Evolutionary conservation across 306 rosid genomes (phyloP).

Genomic region (Heteromeles arbutifolia): DNA sequence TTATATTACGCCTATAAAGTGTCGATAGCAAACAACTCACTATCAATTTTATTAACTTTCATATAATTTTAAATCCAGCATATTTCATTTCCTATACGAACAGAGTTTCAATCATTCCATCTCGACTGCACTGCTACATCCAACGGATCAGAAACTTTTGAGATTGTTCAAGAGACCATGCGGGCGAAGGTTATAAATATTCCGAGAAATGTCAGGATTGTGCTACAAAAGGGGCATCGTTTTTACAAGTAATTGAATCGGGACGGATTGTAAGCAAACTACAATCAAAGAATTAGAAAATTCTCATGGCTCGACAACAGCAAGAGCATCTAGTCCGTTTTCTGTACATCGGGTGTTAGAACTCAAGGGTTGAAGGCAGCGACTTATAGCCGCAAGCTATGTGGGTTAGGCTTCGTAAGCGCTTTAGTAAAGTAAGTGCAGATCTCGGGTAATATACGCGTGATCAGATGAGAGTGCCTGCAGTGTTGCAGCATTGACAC

Average conservation of each 20-base stretch:
- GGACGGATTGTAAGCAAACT: slow-evolving; percentile 30
- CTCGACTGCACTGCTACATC: not conserved
- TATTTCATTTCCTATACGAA: not conserved
- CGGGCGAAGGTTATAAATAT: slow-evolving; percentile 29
- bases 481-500: slow-evolving; percentile 29
- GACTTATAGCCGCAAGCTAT: slow-evolving; percentile 49
- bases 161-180: not conserved
- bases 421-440: slow-evolving; percentile 69
- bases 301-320: slow-evolving; percentile 30
- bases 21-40: not conserved
- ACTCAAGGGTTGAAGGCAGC: slow-evolving; percentile 40
- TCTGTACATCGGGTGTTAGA: slow-evolving; percentile 84
- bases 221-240: slow-evolving; percentile 23
- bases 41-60: no score
- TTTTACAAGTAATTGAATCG: slow-evolving; percentile 24
- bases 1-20: no score
- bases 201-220: slow-evolving; percentile 29
- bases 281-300: slow-evolving; percentile 37
- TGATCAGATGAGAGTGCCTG: slow-evolving; percentile 77
- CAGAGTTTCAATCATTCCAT: not conserved
- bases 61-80: no score
- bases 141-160: not conserved
- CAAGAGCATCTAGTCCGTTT: slow-evolving; percentile 33
- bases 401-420: slow-evolving; percentile 64
- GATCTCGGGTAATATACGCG: slow-evolving; percentile 72